Percentiles rank a stretch among this genome's conserved stretches.
Conservation (phyloP, 192 early-diverging fungal genomes). For the Cetraspora pellucida region DNA sequence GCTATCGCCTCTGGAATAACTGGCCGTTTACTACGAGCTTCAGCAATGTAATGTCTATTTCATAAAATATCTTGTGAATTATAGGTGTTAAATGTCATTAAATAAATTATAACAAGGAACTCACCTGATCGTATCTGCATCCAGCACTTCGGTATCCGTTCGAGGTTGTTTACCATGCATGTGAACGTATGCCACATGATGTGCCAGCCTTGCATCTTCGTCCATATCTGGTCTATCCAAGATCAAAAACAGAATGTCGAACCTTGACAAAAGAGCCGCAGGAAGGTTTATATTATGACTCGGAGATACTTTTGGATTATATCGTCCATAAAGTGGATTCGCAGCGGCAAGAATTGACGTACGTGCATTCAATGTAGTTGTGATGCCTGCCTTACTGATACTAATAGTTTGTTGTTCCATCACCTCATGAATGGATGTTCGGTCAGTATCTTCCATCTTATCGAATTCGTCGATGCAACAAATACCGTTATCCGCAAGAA, state of each 20-base stretch:
- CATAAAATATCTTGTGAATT: not conserved
- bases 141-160: slow-evolving; percentile 64
- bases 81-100: not conserved
- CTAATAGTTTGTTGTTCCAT: slow-evolving; percentile 99
- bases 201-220: slow-evolving; percentile 77
- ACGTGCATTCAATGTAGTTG: slow-evolving; percentile 94
- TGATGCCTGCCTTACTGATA: slow-evolving; percentile 98
- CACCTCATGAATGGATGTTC: slow-evolving; percentile 98
- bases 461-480: slow-evolving; percentile 99
- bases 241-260: slow-evolving; percentile 90
- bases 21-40: slow-evolving; percentile 74
- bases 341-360: slow-evolving; percentile 95
- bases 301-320: slow-evolving; percentile 86
- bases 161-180: slow-evolving; percentile 78
- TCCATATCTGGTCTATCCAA: slow-evolving; percentile 82
- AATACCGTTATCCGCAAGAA: slow-evolving; percentile 96
- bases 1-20: slow-evolving; percentile 73
- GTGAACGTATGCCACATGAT: slow-evolving; percentile 94
- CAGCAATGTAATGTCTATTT: slow-evolving; percentile 83
- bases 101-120: not conserved
- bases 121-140: slow-evolving; percentile 75
- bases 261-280: slow-evolving; percentile 90
- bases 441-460: slow-evolving; percentile 97
- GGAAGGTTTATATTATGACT: slow-evolving; percentile 98
- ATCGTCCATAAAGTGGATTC: slow-evolving; percentile 95